These are phyloP conservation scores for Penicillium cinerascens DNA, from an alignment of 495 filamentous ascomycete species.

Conservation along the genomic window DNA sequence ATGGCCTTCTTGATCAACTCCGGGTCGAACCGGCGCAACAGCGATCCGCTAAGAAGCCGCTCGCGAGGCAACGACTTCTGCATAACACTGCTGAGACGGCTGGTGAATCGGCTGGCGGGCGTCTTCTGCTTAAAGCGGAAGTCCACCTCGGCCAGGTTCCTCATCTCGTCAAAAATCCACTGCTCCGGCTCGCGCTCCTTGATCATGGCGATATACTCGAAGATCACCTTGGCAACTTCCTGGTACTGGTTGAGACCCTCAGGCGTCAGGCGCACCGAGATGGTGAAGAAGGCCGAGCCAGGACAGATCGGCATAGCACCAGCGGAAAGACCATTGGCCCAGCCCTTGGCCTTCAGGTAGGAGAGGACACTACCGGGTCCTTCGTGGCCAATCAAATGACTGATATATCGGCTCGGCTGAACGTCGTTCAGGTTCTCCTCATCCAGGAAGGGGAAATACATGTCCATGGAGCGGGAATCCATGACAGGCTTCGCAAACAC, in stretches of 20 bases:
- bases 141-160: constrained; percentile 82
- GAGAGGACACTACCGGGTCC: constrained; percentile 95
- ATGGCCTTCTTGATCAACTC: constrained; percentile 72
- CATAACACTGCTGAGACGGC: constrained; percentile 77
- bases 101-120: constrained; percentile 82
- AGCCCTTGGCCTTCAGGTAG: constrained; percentile 92
- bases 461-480: constrained; percentile 79
- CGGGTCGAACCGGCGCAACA: constrained; percentile 75
- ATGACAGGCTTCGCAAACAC: constrained; percentile 96
- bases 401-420: constrained; percentile 86
- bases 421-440: constrained; percentile 79
- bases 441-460: constrained; percentile 86
- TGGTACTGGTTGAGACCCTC: constrained; percentile 82
- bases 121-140: constrained; percentile 95
- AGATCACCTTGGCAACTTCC: constrained; percentile 82
- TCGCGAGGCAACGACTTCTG: constrained; percentile 83
- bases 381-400: constrained; percentile 94
- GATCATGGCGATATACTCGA: constrained; percentile 91
- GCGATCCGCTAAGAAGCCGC: constrained; percentile 75
- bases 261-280: constrained; percentile 78
- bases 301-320: constrained; percentile 75
- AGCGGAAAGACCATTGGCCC: constrained; percentile 84
- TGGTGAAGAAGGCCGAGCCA: constrained; percentile 78
- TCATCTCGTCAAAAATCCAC: constrained; percentile 92
- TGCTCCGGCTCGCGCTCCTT: constrained; percentile 75